A percentile compares a stretch with the other conserved stretches of the same genome.
Conservation (phyloP, 441 rosid genomes). For the Macaranga tanarius region DNA sequence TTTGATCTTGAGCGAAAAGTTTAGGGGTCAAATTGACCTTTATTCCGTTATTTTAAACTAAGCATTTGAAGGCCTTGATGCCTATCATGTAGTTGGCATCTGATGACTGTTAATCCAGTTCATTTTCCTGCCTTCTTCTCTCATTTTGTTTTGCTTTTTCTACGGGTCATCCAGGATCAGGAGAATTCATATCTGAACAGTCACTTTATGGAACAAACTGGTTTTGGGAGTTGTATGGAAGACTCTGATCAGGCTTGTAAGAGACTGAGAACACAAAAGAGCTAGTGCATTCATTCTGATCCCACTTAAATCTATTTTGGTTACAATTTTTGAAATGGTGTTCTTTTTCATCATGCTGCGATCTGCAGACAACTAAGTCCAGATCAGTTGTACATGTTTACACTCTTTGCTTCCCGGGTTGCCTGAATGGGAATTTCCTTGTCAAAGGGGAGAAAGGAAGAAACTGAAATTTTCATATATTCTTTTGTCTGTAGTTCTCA, state of each 20-base stretch:
- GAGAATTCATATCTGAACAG: slow-evolving; percentile 29
- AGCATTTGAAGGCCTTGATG: background rate
- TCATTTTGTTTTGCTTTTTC: background rate
- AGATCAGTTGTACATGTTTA: slow-evolving; percentile 24
- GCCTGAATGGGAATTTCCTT: background rate
- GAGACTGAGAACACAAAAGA: slow-evolving; percentile 46
- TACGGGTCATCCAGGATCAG: slow-evolving; percentile 37
- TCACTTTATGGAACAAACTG: slow-evolving; percentile 36
- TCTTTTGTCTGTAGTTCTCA: background rate
- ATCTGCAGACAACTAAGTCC: slow-evolving; percentile 8
- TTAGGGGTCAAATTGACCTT: too few relatives aligned
- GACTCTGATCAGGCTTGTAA: slow-evolving; percentile 46
- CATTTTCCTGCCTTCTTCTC: background rate
- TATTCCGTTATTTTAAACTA: background rate
- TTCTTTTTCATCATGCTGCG: slow-evolving; percentile 20
- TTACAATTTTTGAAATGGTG: slow-evolving; percentile 18
- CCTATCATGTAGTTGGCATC: background rate
- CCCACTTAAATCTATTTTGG: slow-evolving; percentile 5
- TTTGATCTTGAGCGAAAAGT: too few relatives aligned
- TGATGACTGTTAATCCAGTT: background rate
- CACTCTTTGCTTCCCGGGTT: slow-evolving; percentile 5
- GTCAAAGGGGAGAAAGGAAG: too few relatives aligned
- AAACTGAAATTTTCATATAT: background rate
- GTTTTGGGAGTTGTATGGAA: slow-evolving; percentile 31
- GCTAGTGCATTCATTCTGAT: slow-evolving; percentile 27